Percentiles rank a stretch among this genome's conserved stretches.
Evolutionary conservation across 192 early-diverging fungal species (phyloP).

Genomic region (Backusella australiensis): DNA sequence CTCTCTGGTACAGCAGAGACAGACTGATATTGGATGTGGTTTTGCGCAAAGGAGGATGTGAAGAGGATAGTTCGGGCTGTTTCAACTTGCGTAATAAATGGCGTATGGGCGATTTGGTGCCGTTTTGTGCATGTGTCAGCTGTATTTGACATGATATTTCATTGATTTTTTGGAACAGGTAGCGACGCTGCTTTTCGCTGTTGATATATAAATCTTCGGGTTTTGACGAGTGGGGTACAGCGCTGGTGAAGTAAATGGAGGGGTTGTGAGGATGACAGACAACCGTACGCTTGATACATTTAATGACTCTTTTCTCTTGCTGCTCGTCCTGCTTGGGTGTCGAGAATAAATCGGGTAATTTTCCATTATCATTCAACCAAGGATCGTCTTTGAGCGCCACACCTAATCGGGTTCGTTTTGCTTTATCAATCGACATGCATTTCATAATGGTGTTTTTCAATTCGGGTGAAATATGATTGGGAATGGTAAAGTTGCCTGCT

Average conservation of each 20-base stretch:
- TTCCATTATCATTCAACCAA: constrained; percentile 43
- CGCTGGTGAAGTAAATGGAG: constrained; percentile 30
- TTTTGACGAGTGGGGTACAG: constrained; percentile 16
- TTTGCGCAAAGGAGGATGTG: neutral
- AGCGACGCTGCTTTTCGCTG: constrained; percentile 21
- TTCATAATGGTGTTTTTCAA: constrained; percentile 43
- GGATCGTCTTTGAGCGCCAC: constrained; percentile 42
- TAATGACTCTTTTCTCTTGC: constrained; percentile 21
- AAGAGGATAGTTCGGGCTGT: neutral
- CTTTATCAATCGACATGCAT: constrained; percentile 41
- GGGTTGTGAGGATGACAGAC: constrained; percentile 31
- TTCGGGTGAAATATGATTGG: constrained; percentile 32
- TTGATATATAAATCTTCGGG: constrained; percentile 17
- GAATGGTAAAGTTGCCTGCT: constrained; percentile 39
- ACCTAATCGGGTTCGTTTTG: constrained; percentile 36
- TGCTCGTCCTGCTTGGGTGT: neutral
- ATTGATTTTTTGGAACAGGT: constrained; percentile 27
- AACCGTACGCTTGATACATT: constrained; percentile 18
- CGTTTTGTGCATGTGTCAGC: constrained; percentile 1
- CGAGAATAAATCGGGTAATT: constrained; percentile 17
- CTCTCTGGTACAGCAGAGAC: constrained; percentile 24
- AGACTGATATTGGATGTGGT: constrained; percentile 13
- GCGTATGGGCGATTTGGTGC: constrained; percentile 8
- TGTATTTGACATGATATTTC: constrained; percentile 15
- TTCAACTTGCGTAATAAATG: constrained; percentile 23